A percentile compares a stretch with the other conserved stretches of the same genome.
phyloP scores from a whole-genome alignment of 2,329 filamentous ascomycete species.

The Diplocarpon rosae region DNA sequence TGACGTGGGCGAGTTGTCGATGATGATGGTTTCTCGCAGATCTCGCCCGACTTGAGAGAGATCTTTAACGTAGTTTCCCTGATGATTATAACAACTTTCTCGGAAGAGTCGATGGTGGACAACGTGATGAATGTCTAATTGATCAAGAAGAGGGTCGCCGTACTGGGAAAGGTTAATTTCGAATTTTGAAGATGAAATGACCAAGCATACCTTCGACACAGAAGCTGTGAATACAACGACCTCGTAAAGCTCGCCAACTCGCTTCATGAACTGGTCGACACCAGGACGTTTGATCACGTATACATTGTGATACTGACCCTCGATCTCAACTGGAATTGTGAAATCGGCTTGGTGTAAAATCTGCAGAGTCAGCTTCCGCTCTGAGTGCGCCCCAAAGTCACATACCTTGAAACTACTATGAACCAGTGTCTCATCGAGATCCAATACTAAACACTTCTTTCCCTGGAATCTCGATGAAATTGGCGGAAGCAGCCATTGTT shows the following conservation, averaged over 20 bases:
- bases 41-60: conserved; percentile 93
- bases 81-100: conserved; percentile 98
- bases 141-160: conserved; percentile 88
- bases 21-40: conserved; percentile 95
- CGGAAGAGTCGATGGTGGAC: conserved; percentile 94
- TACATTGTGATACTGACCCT: conserved; percentile 97
- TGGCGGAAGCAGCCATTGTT: conserved; percentile 58
- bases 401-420: conserved; percentile 97
- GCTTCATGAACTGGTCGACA: conserved; percentile 97
- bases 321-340: conserved; percentile 96
- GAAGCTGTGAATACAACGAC: conserved; percentile 98
- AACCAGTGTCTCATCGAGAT: conserved; percentile 92
- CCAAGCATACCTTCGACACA: conserved; percentile 70
- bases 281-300: conserved; percentile 99
- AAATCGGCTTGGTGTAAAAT: conserved; percentile 97
- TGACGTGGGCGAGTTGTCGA: conserved; percentile 97
- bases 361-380: conserved; percentile 34
- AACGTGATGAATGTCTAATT: conserved; percentile 93
- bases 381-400: background rate
- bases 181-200: background rate
- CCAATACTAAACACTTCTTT: conserved; percentile 87
- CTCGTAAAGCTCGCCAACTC: conserved; percentile 94
- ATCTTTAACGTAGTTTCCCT: conserved; percentile 99
- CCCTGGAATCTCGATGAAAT: conserved; percentile 69
- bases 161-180: conserved; percentile 46